Conservation (phyloP, 768 basidiomycete genomes). For the Rhizopogon vulgaris region DNA sequence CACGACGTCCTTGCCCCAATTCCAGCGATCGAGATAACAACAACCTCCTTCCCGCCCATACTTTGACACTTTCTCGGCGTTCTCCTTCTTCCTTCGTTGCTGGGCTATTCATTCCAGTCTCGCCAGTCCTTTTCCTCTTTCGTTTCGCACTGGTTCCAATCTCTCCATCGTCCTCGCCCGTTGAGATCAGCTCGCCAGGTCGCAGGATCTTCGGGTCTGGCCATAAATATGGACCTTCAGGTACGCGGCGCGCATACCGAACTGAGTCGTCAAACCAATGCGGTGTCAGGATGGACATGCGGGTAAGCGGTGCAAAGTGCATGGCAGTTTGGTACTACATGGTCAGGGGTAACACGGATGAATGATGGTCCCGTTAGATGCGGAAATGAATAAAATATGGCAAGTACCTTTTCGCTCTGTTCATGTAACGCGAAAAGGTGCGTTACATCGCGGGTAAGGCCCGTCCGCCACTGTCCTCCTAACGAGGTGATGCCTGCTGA, state of each 20-base stretch:
- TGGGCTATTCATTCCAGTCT: slow-evolving; percentile 7
- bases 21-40: slow-evolving; percentile 57
- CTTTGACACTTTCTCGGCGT: slow-evolving; percentile 17
- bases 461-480: slow-evolving; percentile 76
- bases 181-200: slow-evolving; percentile 12
- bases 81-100: slow-evolving; percentile 17
- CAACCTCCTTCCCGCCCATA: slow-evolving; percentile 59
- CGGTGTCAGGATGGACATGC: slow-evolving; percentile 70
- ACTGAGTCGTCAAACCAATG: slow-evolving; percentile 90
- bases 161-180: slow-evolving; percentile 10
- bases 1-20: slow-evolving; percentile 40
- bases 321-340: slow-evolving; percentile 40
- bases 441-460: slow-evolving; percentile 80
- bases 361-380: not conserved
- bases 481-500: slow-evolving; percentile 65
- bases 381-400: not conserved
- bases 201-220: slow-evolving; percentile 58
- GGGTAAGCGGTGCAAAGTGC: slow-evolving; percentile 51
- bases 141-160: slow-evolving; percentile 13
- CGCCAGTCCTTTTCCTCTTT: slow-evolving; percentile 19
- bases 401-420: slow-evolving; percentile 44
- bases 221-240: slow-evolving; percentile 60
- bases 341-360: not conserved
- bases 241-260: slow-evolving; percentile 47
- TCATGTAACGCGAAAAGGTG: slow-evolving; percentile 66